phyloP scores from a whole-genome alignment of 768 basidiomycete species.

The Trametes gibbosa region DNA sequence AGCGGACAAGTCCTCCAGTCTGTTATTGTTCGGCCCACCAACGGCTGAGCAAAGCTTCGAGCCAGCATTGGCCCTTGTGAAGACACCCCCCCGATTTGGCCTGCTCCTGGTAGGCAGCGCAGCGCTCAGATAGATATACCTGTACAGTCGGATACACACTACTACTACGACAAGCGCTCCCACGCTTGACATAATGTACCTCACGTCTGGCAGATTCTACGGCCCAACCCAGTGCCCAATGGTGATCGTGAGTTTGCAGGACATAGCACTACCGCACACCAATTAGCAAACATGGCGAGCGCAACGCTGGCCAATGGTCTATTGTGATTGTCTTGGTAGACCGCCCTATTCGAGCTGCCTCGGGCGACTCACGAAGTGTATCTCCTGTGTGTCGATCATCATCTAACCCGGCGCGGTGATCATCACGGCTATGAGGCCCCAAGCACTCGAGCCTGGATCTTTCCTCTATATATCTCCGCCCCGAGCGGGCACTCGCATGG shows the following conservation, averaged over 20 bases:
- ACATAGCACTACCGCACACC: too few species aligned
- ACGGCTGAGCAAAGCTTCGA: conserved; percentile 51
- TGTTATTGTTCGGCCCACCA: conserved; percentile 55
- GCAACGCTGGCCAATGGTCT: background rate
- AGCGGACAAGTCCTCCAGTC: conserved; percentile 32
- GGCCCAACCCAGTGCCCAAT: too few species aligned
- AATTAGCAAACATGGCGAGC: background rate
- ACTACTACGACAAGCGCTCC: background rate
- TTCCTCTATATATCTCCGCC: too few species aligned
- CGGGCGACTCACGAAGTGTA: background rate
- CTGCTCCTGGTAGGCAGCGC: conserved; percentile 61
- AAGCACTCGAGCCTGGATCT: too few species aligned
- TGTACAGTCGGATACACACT: background rate
- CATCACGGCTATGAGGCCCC: background rate
- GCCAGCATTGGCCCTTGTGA: conserved; percentile 60
- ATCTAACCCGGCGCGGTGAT: background rate
- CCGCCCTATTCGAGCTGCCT: too few species aligned
- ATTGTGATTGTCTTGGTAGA: background rate
- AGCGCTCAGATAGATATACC: conserved; percentile 24
- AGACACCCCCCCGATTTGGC: conserved; percentile 73
- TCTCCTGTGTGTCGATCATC: background rate
- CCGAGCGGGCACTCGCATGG: too few species aligned
- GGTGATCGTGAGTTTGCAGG: too few species aligned
- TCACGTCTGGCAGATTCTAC: background rate
- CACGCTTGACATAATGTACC: conserved; percentile 1